phyloP scores from a whole-genome alignment of 1,139 yeast species.

The Tardiomyces depauwii region DNA sequence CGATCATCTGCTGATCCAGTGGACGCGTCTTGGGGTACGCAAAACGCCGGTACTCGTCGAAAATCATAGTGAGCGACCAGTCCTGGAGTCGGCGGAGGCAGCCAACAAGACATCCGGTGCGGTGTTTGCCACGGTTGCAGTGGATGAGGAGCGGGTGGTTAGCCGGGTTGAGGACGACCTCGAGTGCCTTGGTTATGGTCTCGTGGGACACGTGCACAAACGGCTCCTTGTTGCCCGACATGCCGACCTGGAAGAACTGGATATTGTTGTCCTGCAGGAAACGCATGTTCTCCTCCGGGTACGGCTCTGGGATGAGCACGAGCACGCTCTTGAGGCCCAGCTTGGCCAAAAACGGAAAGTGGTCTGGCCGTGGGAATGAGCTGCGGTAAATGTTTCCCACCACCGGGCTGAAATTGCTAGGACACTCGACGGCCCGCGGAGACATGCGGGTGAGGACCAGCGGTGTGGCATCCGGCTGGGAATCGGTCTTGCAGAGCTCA shows the following conservation, averaged over 20 bases:
- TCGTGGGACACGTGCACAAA: conserved; percentile 74
- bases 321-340: conserved; percentile 62
- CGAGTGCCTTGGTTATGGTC: conserved; percentile 67
- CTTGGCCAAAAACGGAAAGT: conserved; percentile 55
- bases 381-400: conserved; percentile 72
- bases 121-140: conserved; percentile 91
- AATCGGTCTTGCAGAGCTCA: no score
- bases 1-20: conserved; percentile 90
- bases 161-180: conserved; percentile 66
- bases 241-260: conserved; percentile 71
- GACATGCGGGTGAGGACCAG: not conserved
- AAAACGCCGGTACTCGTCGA: conserved; percentile 88
- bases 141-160: conserved; percentile 90
- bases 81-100: conserved; percentile 77
- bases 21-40: conserved; percentile 95
- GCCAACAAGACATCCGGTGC: conserved; percentile 94
- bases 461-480: no score
- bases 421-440: conserved; percentile 36
- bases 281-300: conserved; percentile 63
- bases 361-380: conserved; percentile 79
- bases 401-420: conserved; percentile 87
- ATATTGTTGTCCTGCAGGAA: conserved; percentile 54
- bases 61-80: conserved; percentile 89
- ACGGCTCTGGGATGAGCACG: conserved; percentile 84
- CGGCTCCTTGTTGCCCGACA: conserved; percentile 95